A percentile compares a stretch with the other conserved stretches of the same genome.
These are phyloP conservation scores for Candida krabiensis DNA, from an alignment of 805 yeast species.

Conservation along the genomic window DNA sequence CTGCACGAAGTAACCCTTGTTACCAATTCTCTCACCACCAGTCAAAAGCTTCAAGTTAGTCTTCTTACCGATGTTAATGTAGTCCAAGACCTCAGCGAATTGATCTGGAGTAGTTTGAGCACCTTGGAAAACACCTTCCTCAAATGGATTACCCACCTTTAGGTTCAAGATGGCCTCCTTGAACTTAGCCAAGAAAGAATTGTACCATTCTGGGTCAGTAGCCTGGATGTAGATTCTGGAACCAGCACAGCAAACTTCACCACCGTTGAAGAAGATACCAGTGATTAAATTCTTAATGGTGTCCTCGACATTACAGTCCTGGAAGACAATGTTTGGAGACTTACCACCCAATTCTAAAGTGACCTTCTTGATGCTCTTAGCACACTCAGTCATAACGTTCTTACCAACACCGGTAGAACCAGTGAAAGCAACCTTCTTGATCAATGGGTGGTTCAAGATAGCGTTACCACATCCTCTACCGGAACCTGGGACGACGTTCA, in stretches of 20 bases:
- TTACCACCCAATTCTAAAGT: slow-evolving; percentile 89
- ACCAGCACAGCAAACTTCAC: slow-evolving; percentile 93
- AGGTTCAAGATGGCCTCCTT: slow-evolving; percentile 45
- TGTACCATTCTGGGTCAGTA: slow-evolving; percentile 57
- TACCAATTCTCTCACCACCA: slow-evolving; percentile 79
- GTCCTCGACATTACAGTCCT: slow-evolving; percentile 66
- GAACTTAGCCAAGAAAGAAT: slow-evolving; percentile 60
- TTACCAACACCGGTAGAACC: slow-evolving; percentile 91
- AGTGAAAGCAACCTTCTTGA: slow-evolving; percentile 91
- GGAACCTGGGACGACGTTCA: slow-evolving; percentile 83
- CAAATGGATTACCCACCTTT: slow-evolving; percentile 81
- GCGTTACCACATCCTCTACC: slow-evolving; percentile 86
- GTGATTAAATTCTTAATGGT: slow-evolving; percentile 67
- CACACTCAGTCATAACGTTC: slow-evolving; percentile 69
- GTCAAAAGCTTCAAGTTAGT: slow-evolving; percentile 72
- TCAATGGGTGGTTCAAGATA: slow-evolving; percentile 71
- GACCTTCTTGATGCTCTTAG: slow-evolving; percentile 73
- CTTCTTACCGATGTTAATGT: slow-evolving; percentile 60
- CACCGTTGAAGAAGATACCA: slow-evolving; percentile 86
- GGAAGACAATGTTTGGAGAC: slow-evolving; percentile 81
- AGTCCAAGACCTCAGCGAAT: slow-evolving; percentile 61
- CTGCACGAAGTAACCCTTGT: slow-evolving; percentile 67
- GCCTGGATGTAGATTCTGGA: slow-evolving; percentile 79
- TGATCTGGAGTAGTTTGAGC: slow-evolving; percentile 72
- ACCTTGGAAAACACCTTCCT: slow-evolving; percentile 67